A percentile compares a stretch with the other conserved stretches of the same genome.
Evolutionary conservation across 805 yeast species (phyloP).

Genomic region (Cyberlindnera amylophila): DNA sequence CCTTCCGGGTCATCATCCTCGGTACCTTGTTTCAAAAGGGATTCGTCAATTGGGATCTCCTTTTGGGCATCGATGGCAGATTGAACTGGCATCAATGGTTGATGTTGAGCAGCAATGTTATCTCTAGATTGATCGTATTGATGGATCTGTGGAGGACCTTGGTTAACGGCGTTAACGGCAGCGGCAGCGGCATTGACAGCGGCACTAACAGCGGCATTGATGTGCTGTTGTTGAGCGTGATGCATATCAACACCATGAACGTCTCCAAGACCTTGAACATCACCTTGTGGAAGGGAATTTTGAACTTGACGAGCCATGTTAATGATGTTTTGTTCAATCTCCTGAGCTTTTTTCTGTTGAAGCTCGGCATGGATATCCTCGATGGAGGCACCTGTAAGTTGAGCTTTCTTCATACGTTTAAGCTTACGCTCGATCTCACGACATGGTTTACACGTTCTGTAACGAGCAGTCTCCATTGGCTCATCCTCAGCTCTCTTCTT

Average conservation of each 20-base stretch:
- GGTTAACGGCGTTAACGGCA: slow-evolving; percentile 12
- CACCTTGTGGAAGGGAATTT: slow-evolving; percentile 11
- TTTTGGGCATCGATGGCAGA: slow-evolving; percentile 11
- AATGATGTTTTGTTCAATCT: slow-evolving; percentile 19
- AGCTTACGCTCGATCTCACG: slow-evolving; percentile 27
- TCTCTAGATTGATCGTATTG: slow-evolving; percentile 20
- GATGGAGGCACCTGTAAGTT: slow-evolving; percentile 14
- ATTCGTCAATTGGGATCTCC: slow-evolving; percentile 23
- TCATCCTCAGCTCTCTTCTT: slow-evolving; percentile 30
- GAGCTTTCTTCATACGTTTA: slow-evolving; percentile 23
- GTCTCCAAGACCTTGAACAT: slow-evolving; percentile 9
- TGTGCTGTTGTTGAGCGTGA: slow-evolving; percentile 8
- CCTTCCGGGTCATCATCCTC: slow-evolving; percentile 5
- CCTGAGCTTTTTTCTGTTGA: slow-evolving; percentile 14
- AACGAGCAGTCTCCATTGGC: slow-evolving; percentile 29
- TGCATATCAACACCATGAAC: slow-evolving; percentile 6
- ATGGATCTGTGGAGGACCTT: slow-evolving; percentile 21
- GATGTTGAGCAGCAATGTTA: slow-evolving; percentile 6
- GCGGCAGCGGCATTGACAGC: slow-evolving; percentile 7
- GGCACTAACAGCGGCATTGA: slow-evolving; percentile 8
- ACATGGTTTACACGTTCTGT: slow-evolving; percentile 30
- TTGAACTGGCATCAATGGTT: slow-evolving; percentile 14
- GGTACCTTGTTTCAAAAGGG: slow-evolving; percentile 15
- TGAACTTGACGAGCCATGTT: slow-evolving; percentile 18
- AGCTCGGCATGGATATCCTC: slow-evolving; percentile 12